Evolutionary conservation across 2,329 filamentous ascomycete species (phyloP).

Genomic region (Ceratocystis alfenasii): DNA sequence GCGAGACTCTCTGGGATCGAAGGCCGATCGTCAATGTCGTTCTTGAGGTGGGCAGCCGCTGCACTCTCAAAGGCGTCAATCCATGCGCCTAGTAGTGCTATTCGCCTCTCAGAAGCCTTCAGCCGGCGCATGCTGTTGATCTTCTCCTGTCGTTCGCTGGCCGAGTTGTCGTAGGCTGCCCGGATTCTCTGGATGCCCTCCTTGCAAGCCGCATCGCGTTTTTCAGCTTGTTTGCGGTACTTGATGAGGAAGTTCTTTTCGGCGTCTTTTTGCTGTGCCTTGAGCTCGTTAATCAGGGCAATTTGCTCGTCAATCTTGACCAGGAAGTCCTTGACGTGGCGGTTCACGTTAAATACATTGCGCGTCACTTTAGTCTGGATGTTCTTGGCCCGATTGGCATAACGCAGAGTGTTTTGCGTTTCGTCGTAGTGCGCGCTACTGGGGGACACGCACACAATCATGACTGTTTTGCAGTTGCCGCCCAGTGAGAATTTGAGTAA

Average conservation of each 20-base stretch:
- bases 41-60: constrained; percentile 47
- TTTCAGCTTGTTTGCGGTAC: constrained; percentile 81
- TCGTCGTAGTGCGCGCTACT: constrained; percentile 96
- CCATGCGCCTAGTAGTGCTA: constrained; percentile 80
- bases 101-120: constrained; percentile 70
- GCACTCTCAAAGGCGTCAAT: constrained; percentile 80
- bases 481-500: constrained; percentile 93
- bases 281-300: constrained; percentile 89
- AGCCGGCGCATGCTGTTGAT: constrained; percentile 69
- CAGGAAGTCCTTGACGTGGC: constrained; percentile 96
- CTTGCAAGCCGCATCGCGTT: constrained; percentile 60
- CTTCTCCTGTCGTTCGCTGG: constrained; percentile 65
- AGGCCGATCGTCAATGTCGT: constrained; percentile 31
- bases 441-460: constrained; percentile 97
- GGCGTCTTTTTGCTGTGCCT: constrained; percentile 80
- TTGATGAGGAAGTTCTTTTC: constrained; percentile 74
- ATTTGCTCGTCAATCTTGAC: constrained; percentile 99
- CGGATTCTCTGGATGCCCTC: constrained; percentile 75
- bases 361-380: constrained; percentile 99
- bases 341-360: constrained; percentile 97
- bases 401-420: constrained; percentile 93
- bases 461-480: constrained; percentile 96
- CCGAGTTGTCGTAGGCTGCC: constrained; percentile 69
- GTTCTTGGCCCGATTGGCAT: constrained; percentile 96
- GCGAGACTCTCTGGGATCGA: constrained; percentile 53